Conservation (phyloP, 2,329 filamentous ascomycete genomes). For the Scedosporium aurantiacum region DNA sequence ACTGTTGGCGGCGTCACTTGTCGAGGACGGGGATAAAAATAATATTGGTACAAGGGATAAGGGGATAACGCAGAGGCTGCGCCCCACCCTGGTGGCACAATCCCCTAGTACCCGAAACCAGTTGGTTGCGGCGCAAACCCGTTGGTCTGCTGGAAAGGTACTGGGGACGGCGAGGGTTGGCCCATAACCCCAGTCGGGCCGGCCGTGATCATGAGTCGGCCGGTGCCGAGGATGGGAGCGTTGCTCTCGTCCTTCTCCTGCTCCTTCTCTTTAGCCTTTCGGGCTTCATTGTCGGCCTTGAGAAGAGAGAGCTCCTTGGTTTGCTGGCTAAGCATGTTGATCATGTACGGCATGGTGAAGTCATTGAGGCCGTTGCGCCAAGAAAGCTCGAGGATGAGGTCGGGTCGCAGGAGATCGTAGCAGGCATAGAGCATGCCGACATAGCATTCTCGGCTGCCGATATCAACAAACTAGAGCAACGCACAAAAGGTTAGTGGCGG, state of each 20-base stretch:
- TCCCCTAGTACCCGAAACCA: slow-evolving; percentile 52
- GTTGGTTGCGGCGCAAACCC: slow-evolving; percentile 85
- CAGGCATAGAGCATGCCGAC: slow-evolving; percentile 99
- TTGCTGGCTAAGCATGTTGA: slow-evolving; percentile 92
- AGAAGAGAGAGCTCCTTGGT: slow-evolving; percentile 72
- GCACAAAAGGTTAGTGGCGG: slow-evolving; percentile 17
- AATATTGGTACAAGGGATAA: background rate
- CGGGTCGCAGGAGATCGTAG: slow-evolving; percentile 90
- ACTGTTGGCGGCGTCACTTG: background rate
- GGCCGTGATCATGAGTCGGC: slow-evolving; percentile 89
- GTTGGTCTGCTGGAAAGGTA: slow-evolving; percentile 66
- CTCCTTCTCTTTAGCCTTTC: slow-evolving; percentile 63
- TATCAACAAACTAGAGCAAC: slow-evolving; percentile 77
- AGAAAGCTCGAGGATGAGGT: slow-evolving; percentile 88
- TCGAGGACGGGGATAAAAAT: background rate
- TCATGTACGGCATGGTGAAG: slow-evolving; percentile 99
- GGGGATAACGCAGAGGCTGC: background rate
- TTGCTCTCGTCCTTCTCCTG: slow-evolving; percentile 82
- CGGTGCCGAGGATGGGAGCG: slow-evolving; percentile 81
- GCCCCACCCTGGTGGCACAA: background rate
- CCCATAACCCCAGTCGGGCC: slow-evolving; percentile 50
- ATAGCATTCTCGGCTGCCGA: slow-evolving; percentile 97
- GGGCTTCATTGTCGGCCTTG: slow-evolving; percentile 93
- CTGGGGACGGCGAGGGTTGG: slow-evolving; percentile 52
- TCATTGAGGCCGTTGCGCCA: slow-evolving; percentile 92